Percentiles rank a stretch among this genome's conserved stretches.
Conservation (phyloP, 768 basidiomycete genomes). For the Lentinula guzmanii region DNA sequence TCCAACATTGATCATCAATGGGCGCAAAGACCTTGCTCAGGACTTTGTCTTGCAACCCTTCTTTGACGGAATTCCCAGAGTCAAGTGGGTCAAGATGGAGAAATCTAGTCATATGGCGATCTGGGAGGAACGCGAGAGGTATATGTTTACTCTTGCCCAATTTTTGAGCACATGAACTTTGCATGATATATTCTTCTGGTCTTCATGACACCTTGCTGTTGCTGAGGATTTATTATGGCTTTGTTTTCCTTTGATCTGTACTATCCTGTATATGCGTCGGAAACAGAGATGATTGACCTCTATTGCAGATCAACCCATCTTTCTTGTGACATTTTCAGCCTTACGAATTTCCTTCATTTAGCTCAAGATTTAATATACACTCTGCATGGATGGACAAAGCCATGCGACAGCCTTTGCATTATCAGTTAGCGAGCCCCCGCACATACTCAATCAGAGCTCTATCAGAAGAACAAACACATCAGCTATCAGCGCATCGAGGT, state of each 20-base stretch:
- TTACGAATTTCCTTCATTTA: too few relatives aligned
- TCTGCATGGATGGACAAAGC: too few relatives aligned
- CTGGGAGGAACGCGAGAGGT: slow-evolving; percentile 35
- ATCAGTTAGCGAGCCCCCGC: not conserved
- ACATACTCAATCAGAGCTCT: slow-evolving; percentile 5
- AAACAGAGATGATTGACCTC: too few relatives aligned
- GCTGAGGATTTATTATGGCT: not conserved
- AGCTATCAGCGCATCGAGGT: not conserved
- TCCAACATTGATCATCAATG: slow-evolving; percentile 37
- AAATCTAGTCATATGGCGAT: slow-evolving; percentile 39
- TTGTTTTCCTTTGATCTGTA: not conserved
- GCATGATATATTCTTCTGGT: too few relatives aligned
- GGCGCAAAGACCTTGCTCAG: slow-evolving; percentile 32
- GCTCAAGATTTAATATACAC: too few relatives aligned
- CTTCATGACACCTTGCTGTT: too few relatives aligned
- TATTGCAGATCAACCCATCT: too few relatives aligned
- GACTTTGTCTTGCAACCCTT: slow-evolving; percentile 32
- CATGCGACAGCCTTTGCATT: too few relatives aligned
- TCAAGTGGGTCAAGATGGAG: slow-evolving; percentile 39
- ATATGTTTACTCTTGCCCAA: slow-evolving; percentile 27
- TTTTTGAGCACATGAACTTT: slow-evolving; percentile 18
- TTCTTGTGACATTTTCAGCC: too few relatives aligned
- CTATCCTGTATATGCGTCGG: not conserved
- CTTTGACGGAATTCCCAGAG: slow-evolving; percentile 29
- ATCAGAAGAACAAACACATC: not conserved